phyloP scores from a whole-genome alignment of 768 basidiomycete genomes.

The Phylloporus rhodoxanthus region DNA sequence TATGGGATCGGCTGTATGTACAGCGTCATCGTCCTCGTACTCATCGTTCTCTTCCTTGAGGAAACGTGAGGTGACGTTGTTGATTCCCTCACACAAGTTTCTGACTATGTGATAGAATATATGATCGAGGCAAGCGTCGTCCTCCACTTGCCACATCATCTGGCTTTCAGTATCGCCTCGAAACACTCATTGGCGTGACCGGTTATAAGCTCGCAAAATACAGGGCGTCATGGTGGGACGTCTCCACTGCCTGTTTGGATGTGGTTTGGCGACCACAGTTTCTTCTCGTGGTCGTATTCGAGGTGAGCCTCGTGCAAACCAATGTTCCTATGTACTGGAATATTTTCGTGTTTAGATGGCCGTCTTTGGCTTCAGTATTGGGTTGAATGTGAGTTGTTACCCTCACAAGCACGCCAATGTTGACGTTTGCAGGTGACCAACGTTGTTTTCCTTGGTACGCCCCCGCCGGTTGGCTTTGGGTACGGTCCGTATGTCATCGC shows the following conservation, averaged over 20 bases:
- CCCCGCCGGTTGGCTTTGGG: constrained; percentile 43
- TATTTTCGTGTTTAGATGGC: constrained; percentile 26
- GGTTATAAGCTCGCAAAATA: constrained; percentile 42
- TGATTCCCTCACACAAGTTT: background rate
- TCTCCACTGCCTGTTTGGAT: constrained; percentile 29
- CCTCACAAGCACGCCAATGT: background rate
- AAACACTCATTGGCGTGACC: constrained; percentile 46
- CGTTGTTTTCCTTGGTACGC: constrained; percentile 47
- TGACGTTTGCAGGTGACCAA: constrained; percentile 41
- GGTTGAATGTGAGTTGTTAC: constrained; percentile 34
- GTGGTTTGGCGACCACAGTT: constrained; percentile 48
- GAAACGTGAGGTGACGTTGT: constrained; percentile 38
- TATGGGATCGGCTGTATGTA: constrained; percentile 50
- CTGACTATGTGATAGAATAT: constrained; percentile 33
- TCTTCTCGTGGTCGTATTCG: constrained; percentile 35
- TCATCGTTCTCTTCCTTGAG: constrained; percentile 44
- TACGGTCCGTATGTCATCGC: constrained; percentile 37
- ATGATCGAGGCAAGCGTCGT: constrained; percentile 39
- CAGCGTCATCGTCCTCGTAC: constrained; percentile 37
- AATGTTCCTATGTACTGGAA: background rate
- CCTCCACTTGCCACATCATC: constrained; percentile 24
- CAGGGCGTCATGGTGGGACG: constrained; percentile 37
- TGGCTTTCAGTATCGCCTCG: constrained; percentile 36
- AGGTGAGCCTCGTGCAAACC: constrained; percentile 21
- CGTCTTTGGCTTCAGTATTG: constrained; percentile 46